Conservation (phyloP, 2,329 filamentous ascomycete species). For the Alternaria ethzedia region DNA sequence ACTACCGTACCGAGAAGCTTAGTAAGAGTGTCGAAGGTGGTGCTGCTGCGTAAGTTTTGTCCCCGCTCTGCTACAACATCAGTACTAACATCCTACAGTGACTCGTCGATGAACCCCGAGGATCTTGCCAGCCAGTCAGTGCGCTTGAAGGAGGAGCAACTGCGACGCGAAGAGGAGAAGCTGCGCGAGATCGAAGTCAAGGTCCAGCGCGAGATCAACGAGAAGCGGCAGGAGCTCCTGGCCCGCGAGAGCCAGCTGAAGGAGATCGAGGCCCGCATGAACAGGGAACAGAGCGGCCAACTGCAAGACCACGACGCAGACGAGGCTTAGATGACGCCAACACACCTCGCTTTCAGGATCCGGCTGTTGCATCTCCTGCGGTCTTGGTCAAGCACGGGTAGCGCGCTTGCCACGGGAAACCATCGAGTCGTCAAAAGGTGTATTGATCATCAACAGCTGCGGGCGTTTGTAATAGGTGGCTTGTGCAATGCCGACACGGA, state of each 20-base stretch:
- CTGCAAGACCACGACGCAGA: conserved; percentile 42
- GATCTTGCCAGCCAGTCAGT: conserved; percentile 96
- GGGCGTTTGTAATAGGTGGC: conserved; percentile 43
- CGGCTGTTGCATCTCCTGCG: conserved; percentile 11
- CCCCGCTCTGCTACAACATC: not conserved
- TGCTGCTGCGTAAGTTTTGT: conserved; percentile 76
- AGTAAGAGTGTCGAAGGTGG: conserved; percentile 98
- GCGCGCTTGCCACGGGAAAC: conserved; percentile 36
- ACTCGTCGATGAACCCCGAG: conserved; percentile 96
- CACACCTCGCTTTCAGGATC: conserved; percentile 6
- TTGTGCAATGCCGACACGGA: conserved; percentile 35
- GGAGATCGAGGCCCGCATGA: conserved; percentile 98
- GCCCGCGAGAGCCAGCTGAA: conserved; percentile 97
- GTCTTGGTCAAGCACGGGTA: conserved; percentile 27
- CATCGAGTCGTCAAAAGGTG: conserved; percentile 26
- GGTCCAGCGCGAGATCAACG: conserved; percentile 99
- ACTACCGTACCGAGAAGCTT: conserved; percentile 99
- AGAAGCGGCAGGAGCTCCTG: conserved; percentile 98
- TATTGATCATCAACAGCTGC: conserved; percentile 31
- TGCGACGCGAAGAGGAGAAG: conserved; percentile 99
- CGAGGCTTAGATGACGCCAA: conserved; percentile 32
- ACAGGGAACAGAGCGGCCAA: conserved; percentile 72
- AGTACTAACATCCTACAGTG: conserved; percentile 52
- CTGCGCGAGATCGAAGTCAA: conserved; percentile 99
- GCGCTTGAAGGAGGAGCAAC: conserved; percentile 98